A percentile compares a stretch with the other conserved stretches of the same genome.
Conservation (phyloP, 257 asterid genomes). For the Plantago major region DNA sequence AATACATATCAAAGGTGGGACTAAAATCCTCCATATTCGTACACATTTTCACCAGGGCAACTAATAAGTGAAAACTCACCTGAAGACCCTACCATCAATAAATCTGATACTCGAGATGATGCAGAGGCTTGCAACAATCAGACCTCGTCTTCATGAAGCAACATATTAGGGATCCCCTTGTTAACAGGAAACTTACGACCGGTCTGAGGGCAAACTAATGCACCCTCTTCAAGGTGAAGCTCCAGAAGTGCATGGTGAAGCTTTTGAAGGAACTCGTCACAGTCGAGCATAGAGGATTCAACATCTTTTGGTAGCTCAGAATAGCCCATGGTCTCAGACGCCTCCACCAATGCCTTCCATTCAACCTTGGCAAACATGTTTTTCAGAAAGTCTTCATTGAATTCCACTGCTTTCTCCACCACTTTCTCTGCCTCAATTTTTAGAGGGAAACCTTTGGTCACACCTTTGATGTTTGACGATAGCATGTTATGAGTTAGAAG, state of each 20-base stretch:
- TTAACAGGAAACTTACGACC: constrained; percentile 78
- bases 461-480: constrained; percentile 84
- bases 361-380: constrained; percentile 75
- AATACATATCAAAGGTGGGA: constrained; percentile 1
- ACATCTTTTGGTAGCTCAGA: constrained; percentile 59
- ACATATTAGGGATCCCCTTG: constrained; percentile 91
- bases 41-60: constrained; percentile 7
- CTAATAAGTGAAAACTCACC: background rate
- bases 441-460: constrained; percentile 66
- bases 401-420: constrained; percentile 58
- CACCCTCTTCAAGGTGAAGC: constrained; percentile 91
- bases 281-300: constrained; percentile 69
- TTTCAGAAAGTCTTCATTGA: constrained; percentile 60
- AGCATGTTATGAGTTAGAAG: constrained; percentile 87
- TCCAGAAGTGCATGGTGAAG: constrained; percentile 89
- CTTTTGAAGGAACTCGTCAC: constrained; percentile 69
- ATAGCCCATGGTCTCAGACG: constrained; percentile 67
- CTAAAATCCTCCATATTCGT: constrained; percentile 6
- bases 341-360: constrained; percentile 74
- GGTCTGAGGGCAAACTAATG: constrained; percentile 80
- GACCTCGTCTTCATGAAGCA: constrained; percentile 93
- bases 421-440: constrained; percentile 58
- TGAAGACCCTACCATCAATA: constrained; percentile 20
- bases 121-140: constrained; percentile 25
- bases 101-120: constrained; percentile 16